Percentiles rank a stretch among this genome's conserved stretches.
Conservation (phyloP, 257 asterid genomes). For the Solanum paucissectum region DNA sequence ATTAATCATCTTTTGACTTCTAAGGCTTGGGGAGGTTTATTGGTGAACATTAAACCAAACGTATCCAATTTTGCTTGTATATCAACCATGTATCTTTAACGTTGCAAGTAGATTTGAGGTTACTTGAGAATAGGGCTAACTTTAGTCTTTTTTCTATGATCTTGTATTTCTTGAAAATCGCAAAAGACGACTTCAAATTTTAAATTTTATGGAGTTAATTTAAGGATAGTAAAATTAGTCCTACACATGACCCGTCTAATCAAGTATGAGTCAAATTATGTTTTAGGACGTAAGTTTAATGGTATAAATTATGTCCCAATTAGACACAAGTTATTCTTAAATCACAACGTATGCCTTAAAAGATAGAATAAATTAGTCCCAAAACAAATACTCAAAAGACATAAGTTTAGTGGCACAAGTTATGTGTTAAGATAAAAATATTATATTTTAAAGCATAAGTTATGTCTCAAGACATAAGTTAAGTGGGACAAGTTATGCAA, state of each 20-base stretch:
- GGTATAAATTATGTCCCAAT: background rate
- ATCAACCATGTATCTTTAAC: background rate
- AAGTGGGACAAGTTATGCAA: background rate
- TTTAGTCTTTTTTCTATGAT: background rate
- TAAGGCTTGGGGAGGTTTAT: background rate
- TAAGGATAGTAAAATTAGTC: too few relatives aligned
- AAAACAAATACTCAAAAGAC: too few relatives aligned
- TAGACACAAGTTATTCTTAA: too few relatives aligned
- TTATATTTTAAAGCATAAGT: background rate
- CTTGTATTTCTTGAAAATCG: background rate
- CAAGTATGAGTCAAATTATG: too few relatives aligned
- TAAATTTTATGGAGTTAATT: too few relatives aligned
- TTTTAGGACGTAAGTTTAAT: background rate
- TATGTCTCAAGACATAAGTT: background rate
- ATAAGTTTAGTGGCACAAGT: background rate
- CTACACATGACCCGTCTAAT: too few relatives aligned
- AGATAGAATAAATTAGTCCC: too few relatives aligned
- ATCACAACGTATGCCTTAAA: too few relatives aligned
- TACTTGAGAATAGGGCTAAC: background rate
- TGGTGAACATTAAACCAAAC: conserved; percentile 1
- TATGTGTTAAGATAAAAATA: too few relatives aligned
- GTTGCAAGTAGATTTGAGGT: background rate
- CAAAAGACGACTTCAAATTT: background rate
- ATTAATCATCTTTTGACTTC: conserved; percentile 9
- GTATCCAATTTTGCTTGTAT: background rate